phyloP scores from a whole-genome alignment of 441 rosid genomes.

The Eutrema salsugineum region DNA sequence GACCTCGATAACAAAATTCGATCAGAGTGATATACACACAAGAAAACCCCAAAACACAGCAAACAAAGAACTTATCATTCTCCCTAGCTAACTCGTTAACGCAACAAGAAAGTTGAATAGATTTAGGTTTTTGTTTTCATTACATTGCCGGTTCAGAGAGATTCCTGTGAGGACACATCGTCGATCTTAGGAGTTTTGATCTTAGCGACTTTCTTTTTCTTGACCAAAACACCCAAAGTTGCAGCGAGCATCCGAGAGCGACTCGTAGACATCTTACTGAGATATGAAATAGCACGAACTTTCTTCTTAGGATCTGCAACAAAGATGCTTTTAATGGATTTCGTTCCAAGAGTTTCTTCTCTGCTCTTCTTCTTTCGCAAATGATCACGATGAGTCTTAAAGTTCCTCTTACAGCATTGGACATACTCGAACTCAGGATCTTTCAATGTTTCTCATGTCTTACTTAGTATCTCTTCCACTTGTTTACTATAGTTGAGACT shows the following conservation, averaged over 20 bases:
- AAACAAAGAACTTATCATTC: not conserved
- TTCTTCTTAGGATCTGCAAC: slow-evolving; percentile 3
- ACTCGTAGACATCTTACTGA: not conserved
- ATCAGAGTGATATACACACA: slow-evolving; percentile 12
- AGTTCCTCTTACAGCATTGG: slow-evolving; percentile 24
- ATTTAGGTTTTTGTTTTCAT: not conserved
- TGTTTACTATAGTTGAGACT: not conserved
- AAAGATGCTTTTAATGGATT: not conserved
- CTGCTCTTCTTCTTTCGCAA: slow-evolving; percentile 18
- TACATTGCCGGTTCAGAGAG: not conserved
- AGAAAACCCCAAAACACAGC: not conserved
- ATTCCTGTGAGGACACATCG: not conserved
- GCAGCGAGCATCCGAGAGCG: not conserved
- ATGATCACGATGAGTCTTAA: slow-evolving; percentile 23
- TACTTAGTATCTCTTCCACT: not conserved
- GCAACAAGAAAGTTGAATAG: not conserved
- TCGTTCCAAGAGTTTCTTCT: slow-evolving; percentile 3
- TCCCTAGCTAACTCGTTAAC: slow-evolving; percentile 1
- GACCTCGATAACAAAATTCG: slow-evolving; percentile 9
- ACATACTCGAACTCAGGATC: not conserved
- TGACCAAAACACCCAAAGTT: slow-evolving; percentile 1
- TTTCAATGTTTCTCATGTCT: not conserved
- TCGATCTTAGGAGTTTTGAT: not conserved
- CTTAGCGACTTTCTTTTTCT: slow-evolving; percentile 13
- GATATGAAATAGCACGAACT: slow-evolving; percentile 12